A percentile compares a stretch with the other conserved stretches of the same genome.
phyloP scores from a whole-genome alignment of 148 eudicot genomes.

The Camellia japonica region DNA sequence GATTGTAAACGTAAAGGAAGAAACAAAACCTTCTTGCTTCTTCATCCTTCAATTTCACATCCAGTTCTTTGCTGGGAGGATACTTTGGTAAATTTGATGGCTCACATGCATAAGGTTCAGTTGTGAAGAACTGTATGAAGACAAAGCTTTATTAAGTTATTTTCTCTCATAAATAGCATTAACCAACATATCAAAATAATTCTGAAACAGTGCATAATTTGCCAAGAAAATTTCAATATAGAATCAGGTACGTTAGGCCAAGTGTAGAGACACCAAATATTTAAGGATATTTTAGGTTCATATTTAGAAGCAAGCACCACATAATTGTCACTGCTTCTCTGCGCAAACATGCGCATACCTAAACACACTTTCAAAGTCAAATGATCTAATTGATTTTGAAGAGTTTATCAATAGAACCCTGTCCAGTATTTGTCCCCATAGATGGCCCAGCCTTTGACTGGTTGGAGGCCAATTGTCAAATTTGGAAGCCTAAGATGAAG shows the following conservation, averaged over 20 bases:
- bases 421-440: too few species aligned
- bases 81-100: conserved; percentile 86
- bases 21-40: conserved; percentile 74
- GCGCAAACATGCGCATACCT: too few species aligned
- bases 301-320: too few species aligned
- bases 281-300: too few species aligned
- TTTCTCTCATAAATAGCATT: conserved; percentile 1
- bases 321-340: too few species aligned
- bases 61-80: conserved; percentile 96
- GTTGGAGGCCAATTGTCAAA: too few species aligned
- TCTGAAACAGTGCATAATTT: neutral
- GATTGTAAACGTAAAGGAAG: neutral
- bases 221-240: neutral
- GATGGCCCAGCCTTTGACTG: too few species aligned
- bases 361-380: too few species aligned
- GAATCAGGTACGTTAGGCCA: neutral
- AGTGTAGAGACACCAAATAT: neutral
- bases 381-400: too few species aligned
- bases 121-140: conserved; percentile 59
- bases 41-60: conserved; percentile 77
- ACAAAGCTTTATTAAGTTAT: neutral
- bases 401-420: too few species aligned
- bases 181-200: neutral
- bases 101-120: conserved; percentile 87
- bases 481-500: too few species aligned